Base-by-base conservation (phyloP, 169 alveolate species). In the Plasmodium chabaudi region DNA sequence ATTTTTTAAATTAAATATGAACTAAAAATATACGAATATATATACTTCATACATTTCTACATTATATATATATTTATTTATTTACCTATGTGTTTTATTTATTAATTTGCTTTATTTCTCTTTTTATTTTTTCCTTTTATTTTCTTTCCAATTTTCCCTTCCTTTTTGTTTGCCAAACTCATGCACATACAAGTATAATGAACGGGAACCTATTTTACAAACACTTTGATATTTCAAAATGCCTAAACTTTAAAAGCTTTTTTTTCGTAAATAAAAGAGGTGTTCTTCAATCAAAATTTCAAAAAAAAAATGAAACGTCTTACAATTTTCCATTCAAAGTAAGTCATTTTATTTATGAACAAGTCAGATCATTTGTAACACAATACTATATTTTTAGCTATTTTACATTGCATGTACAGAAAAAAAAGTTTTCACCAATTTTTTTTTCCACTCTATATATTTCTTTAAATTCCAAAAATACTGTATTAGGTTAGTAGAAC, bases 401-500 rank as follows among this genome's bases (percentile, higher is more conserved):
- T 19, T 19, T 19, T 19, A 19, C 9, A 19, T 19, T 39, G 10
- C 60, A 21, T 23, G 21, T 17, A 9, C 13, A 60, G 57, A 59
- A 6, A 44, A 23, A 12, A 23, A 9, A 10, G 0, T 25, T 23
- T 51, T 44, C 53, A 10, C 67, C 4, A 15, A 7, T 56, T 65
- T 53, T 10, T 3, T 34, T 34, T 34, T 34, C 5, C 7, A 2
- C 0, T 4, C 42, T 21, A 21, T 21, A 21, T 21, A 34, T 34
- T 34, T 34, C 4, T 3, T 34, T 34, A 4, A 34, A 34, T 34
- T 34, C 42, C 5, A 4, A 34, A 34, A 34, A 34, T 5, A 34
- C 42, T 34, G 7, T 34, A 34, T 51, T 51, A 94, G 97, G 97
- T 95, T n/a, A 87, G 94, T 49, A 71, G 97, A 34, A 95, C 97